These are phyloP conservation scores for Didymella sp. DNA, from an alignment of 2,329 filamentous ascomycete genomes.

Conservation along the genomic window DNA sequence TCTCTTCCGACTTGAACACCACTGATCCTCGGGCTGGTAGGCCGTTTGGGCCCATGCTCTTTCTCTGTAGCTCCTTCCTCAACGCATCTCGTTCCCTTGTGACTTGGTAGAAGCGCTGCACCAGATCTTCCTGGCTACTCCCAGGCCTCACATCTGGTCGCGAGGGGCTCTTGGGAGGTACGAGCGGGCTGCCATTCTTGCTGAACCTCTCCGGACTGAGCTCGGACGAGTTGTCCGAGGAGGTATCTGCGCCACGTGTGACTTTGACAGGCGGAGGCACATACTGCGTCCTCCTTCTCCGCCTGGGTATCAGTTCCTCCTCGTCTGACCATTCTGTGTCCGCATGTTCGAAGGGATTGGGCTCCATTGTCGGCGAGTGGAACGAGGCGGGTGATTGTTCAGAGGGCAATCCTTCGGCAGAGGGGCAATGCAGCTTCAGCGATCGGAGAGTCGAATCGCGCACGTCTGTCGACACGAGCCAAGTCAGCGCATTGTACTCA, in stretches of 20 bases:
- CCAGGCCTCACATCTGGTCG: constrained; percentile 40
- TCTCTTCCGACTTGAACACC: constrained; percentile 47
- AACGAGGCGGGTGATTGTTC: constrained; percentile 26
- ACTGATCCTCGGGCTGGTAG: constrained; percentile 35
- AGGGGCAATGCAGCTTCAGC: constrained; percentile 48
- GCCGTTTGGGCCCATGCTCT: constrained; percentile 42
- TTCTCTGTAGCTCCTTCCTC: constrained; percentile 46
- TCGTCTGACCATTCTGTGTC: constrained; percentile 49
- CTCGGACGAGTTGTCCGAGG: constrained; percentile 35
- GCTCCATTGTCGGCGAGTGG: constrained; percentile 29
- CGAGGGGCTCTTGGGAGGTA: constrained; percentile 48
- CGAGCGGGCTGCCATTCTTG: constrained; percentile 34
- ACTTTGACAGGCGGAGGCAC: constrained; percentile 38
- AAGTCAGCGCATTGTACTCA: constrained; percentile 30
- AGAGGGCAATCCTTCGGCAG: constrained; percentile 42
- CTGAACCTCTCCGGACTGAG: constrained; percentile 31
- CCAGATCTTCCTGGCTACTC: constrained; percentile 48
- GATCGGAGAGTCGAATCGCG: constrained; percentile 47
- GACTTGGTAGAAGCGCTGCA: constrained; percentile 49
- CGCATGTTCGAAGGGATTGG: constrained; percentile 42
- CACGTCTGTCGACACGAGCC: constrained; percentile 39
- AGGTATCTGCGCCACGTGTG: constrained; percentile 33
- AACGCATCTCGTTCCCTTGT: constrained; percentile 48
- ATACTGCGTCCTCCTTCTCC: constrained; percentile 37
- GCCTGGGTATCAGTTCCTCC: constrained; percentile 46